These are phyloP conservation scores for Komagataella mondaviorum DNA, from an alignment of 805 yeast genomes.

Conservation along the genomic window DNA sequence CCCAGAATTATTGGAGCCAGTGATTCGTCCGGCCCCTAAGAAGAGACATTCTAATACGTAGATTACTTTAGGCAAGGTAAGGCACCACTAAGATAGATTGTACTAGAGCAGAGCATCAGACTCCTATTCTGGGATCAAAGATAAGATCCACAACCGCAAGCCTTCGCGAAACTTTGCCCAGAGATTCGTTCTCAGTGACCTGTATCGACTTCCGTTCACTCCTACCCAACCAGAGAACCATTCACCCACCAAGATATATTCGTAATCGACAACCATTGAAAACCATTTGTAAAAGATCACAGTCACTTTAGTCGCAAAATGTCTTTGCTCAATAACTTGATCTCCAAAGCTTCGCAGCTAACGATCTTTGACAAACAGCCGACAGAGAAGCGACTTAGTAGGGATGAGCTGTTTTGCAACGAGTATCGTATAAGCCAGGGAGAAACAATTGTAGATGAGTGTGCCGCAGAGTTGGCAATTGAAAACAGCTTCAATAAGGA, in stretches of 20 bases:
- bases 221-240: not conserved
- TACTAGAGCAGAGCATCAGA: too few relatives aligned
- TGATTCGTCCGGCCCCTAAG: not conserved
- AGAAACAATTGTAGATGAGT: conserved; percentile 53
- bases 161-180: not conserved
- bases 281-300: not conserved
- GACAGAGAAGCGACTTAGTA: conserved; percentile 30
- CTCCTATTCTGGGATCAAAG: not conserved
- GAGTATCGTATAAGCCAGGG: conserved; percentile 61
- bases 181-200: not conserved
- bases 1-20: not conserved
- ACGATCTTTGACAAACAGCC: conserved; percentile 26
- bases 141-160: not conserved
- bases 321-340: conserved; percentile 37
- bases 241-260: not conserved
- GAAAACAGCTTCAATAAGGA: conserved; percentile 8
- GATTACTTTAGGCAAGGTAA: not conserved
- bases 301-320: conserved; percentile 11
- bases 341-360: conserved; percentile 33
- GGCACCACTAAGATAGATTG: not conserved
- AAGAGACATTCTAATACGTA: not conserved
- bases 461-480: conserved; percentile 46
- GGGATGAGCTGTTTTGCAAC: conserved; percentile 57
- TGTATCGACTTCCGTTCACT: not conserved
- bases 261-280: not conserved